A percentile compares a stretch with the other conserved stretches of the same genome.
Evolutionary conservation across 2,329 filamentous ascomycete genomes (phyloP).

Genomic region (Metarhizium sp.): DNA sequence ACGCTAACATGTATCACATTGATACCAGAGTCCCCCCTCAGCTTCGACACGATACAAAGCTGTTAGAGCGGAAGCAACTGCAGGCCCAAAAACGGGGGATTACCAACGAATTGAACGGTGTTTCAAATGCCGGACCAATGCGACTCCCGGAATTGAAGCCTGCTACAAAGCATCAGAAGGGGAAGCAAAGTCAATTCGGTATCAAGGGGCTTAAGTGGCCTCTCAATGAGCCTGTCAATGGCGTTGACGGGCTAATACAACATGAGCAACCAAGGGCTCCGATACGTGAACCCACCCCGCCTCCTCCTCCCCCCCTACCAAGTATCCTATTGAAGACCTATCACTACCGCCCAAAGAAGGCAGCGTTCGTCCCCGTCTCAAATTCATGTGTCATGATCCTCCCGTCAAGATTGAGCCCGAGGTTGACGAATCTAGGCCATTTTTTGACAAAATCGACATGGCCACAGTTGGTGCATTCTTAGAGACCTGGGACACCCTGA

Average conservation of each 20-base stretch:
- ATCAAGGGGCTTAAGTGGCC: conserved; percentile 36
- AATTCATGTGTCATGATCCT: conserved; percentile 63
- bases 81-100: conserved; percentile 56
- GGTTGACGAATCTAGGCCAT: conserved; percentile 4
- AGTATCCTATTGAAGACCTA: conserved; percentile 93
- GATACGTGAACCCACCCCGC: conserved; percentile 27
- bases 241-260: conserved; percentile 24
- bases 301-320: conserved; percentile 63
- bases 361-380: conserved; percentile 61
- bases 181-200: conserved; percentile 33
- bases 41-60: conserved; percentile 70
- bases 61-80: conserved; percentile 65
- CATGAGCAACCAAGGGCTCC: background rate
- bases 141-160: conserved; percentile 67
- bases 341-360: conserved; percentile 64
- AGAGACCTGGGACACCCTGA: conserved; percentile 93
- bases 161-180: conserved; percentile 59
- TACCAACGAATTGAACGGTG: conserved; percentile 33
- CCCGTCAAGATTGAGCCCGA: conserved; percentile 37
- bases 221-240: conserved; percentile 17
- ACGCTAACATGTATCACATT: conserved; percentile 78
- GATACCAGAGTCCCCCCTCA: conserved; percentile 78
- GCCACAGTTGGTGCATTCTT: conserved; percentile 76
- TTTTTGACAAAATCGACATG: conserved; percentile 55
- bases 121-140: conserved; percentile 34